These are phyloP conservation scores for Monilinia fructicola DNA, from an alignment of 2,329 filamentous ascomycete genomes.

Conservation along the genomic window DNA sequence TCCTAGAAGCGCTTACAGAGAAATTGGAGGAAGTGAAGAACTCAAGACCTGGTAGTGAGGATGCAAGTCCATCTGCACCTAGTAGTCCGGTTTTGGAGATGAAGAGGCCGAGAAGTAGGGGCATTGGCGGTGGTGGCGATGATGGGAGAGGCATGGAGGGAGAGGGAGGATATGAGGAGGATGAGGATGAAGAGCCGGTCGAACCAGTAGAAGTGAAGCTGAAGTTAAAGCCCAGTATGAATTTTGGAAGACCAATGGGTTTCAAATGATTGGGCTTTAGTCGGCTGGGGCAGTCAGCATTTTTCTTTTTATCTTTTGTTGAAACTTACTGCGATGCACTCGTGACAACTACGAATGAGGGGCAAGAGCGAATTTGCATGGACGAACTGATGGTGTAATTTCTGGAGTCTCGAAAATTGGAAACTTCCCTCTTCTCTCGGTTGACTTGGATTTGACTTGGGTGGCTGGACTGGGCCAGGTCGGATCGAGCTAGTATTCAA, in stretches of 20 bases:
- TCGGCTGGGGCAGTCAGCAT: background rate
- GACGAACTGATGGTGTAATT: background rate
- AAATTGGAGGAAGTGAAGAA: conserved; percentile 34
- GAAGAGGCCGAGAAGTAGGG: conserved; percentile 6
- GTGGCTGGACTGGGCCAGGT: background rate
- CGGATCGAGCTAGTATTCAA: background rate
- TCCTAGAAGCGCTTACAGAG: conserved; percentile 33
- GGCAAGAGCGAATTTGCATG: background rate
- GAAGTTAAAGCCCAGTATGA: conserved; percentile 34
- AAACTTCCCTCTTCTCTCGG: background rate
- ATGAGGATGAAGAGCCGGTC: conserved; percentile 18
- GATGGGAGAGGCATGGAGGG: conserved; percentile 20
- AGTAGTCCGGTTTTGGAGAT: conserved; percentile 22
- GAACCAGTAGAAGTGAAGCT: conserved; percentile 27
- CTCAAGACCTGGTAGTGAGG: conserved; percentile 21
- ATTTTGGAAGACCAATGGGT: conserved; percentile 37
- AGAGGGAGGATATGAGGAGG: conserved; percentile 18
- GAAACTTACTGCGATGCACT: background rate
- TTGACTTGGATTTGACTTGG: background rate
- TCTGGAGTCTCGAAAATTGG: conserved; percentile 1
- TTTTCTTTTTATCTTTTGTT: background rate
- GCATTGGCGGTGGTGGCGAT: conserved; percentile 7
- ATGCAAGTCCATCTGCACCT: conserved; percentile 19
- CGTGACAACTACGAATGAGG: background rate
- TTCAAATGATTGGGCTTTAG: conserved; percentile 9